Percentiles rank a stretch among this genome's conserved stretches.
phyloP scores from a whole-genome alignment of 1,139 yeast genomes.

The Candida buenavistaensis region DNA sequence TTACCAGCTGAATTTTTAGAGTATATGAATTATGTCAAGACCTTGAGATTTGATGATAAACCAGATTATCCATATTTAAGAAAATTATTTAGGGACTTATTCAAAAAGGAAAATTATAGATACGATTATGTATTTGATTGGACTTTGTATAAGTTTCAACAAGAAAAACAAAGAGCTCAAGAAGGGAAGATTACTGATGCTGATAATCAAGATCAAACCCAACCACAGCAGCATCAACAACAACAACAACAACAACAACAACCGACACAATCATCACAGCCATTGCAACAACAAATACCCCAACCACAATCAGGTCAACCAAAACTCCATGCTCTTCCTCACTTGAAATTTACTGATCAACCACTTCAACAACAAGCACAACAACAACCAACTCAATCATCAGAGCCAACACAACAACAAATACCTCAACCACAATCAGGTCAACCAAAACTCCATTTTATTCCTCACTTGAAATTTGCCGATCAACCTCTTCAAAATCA shows the following conservation, averaged over 20 bases:
- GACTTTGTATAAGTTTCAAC: slow-evolving; percentile 84
- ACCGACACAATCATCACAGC: slow-evolving; percentile 22
- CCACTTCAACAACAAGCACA: slow-evolving; percentile 17
- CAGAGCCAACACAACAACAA: slow-evolving; percentile 14
- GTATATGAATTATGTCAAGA: slow-evolving; percentile 85
- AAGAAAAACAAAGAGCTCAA: slow-evolving; percentile 61
- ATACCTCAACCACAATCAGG: slow-evolving; percentile 9
- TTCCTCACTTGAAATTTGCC: slow-evolving; percentile 5
- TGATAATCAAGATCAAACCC: slow-evolving; percentile 24
- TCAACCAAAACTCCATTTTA: slow-evolving; percentile 5
- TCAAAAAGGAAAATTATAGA: slow-evolving; percentile 83
- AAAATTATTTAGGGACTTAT: slow-evolving; percentile 85
- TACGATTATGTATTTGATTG: slow-evolving; percentile 97
- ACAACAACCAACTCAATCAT: slow-evolving; percentile 20
- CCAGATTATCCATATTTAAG: slow-evolving; percentile 93
- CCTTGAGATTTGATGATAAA: slow-evolving; percentile 91
- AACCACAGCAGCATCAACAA: slow-evolving; percentile 16
- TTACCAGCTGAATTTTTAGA: slow-evolving; percentile 88
- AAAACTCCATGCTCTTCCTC: slow-evolving; percentile 1
- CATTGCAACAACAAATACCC: slow-evolving; percentile 8
- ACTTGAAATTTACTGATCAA: too few species aligned
- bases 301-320: slow-evolving; percentile 10
- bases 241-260: slow-evolving; percentile 16
- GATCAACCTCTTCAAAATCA: slow-evolving; percentile 15
- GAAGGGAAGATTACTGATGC: slow-evolving; percentile 33